Evolutionary conservation across 1,284 basidiomycete species (phyloP), one percentile per base, ranked within the genome.

Genomic region (Inonotus hispidus): DNA sequence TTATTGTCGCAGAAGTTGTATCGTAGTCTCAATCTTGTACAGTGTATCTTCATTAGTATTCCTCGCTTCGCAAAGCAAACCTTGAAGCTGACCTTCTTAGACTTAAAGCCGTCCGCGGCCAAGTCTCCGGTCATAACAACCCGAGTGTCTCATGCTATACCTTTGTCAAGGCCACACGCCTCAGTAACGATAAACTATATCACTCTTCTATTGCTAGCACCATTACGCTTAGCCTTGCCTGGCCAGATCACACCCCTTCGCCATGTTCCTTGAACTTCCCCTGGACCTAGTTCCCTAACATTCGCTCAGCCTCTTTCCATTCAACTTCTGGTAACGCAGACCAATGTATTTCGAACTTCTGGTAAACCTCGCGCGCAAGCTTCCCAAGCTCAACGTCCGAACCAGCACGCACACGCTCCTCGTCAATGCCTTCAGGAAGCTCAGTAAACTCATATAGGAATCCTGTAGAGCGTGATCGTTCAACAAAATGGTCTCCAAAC

Each of bases 271-370:
- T 35, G 50, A 35, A 37, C 50, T 27, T 35, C 25, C 2, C 50
- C 13, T 16, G 8, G n/a, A 2, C 29, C 25, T 27, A 13, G 19
- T 46, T 25, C 8, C n/a, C 25, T 23, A 61, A 19, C 29, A 49
- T 41, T 16, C 21, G 29, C 25, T 56, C 53, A 2, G 62, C 64
- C n/a, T 56, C 50, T 41, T 56, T 56, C 55, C 55, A 59, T 35
- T 63, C 60, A 27, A 53, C 53, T 25, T 66, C 58, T 13, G 66
- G 64, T 32, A 60, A 53, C 10, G 59, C 59, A 25, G 41, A 41
- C 59, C 62, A 62, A 27, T 63, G 49, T 66, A 72, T 71, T 29
- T 69, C 68, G 72, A 72, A 74, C 45, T 72, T 73, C 19, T 69
- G 66, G 19, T 69, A 65, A 38, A 73, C 67, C 19, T 68, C 69